Evolutionary conservation across 441 rosid genomes (phyloP).

Genomic region (Iberis amara): DNA sequence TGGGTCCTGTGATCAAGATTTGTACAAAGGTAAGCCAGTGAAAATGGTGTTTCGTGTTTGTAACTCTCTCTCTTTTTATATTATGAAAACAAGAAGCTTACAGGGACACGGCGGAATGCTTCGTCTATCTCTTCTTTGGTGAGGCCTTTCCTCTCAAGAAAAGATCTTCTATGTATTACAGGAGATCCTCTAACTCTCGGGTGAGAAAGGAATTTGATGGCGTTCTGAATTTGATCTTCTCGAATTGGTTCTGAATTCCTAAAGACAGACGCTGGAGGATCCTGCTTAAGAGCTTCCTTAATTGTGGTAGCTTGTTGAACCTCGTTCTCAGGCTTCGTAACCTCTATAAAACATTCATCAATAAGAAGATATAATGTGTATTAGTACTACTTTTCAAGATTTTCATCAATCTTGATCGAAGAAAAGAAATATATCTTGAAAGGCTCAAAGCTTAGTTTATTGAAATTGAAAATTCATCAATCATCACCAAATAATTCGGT

Average conservation of each 20-base stretch:
- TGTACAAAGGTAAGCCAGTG: background rate
- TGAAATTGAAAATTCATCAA: too few species aligned
- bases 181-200: conserved; percentile 91
- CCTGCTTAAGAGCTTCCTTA: conserved; percentile 41
- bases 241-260: conserved; percentile 80
- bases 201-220: conserved; percentile 87
- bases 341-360: conserved; percentile 31
- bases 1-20: conserved; percentile 51
- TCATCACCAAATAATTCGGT: too few species aligned
- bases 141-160: conserved; percentile 92
- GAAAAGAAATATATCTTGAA: too few species aligned
- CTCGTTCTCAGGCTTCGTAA: conserved; percentile 39
- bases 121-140: conserved; percentile 95
- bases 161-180: conserved; percentile 72
- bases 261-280: conserved; percentile 53
- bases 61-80: too few species aligned
- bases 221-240: conserved; percentile 91
- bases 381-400: too few species aligned
- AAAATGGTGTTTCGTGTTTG: background rate
- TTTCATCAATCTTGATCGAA: too few species aligned
- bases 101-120: conserved; percentile 91
- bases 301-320: conserved; percentile 38
- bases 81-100: conserved; percentile 30
- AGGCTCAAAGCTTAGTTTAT: background rate
- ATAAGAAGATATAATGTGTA: background rate